Conservation (phyloP, 2,329 filamentous ascomycete genomes). For the Seiridium cupressi region DNA sequence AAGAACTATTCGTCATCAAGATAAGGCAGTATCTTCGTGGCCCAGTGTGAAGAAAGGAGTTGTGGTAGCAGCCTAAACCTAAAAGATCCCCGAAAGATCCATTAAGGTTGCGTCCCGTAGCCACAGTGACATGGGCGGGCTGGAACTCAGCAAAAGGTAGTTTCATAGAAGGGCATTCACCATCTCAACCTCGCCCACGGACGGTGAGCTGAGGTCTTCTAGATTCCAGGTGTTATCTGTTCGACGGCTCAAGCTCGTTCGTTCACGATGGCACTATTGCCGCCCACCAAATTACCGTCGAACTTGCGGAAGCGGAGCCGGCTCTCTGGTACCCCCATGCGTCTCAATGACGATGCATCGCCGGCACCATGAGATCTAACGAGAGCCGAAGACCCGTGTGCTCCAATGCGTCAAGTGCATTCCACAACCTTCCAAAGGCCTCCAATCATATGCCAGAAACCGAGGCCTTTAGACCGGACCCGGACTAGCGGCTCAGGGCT, state of each 20-base stretch:
- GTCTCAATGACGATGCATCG: neutral
- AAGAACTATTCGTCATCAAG: too few species aligned
- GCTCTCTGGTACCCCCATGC: neutral
- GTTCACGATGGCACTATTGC: neutral
- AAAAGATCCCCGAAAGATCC: too few species aligned
- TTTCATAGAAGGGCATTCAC: too few species aligned
- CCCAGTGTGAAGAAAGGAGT: too few species aligned
- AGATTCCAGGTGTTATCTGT: too few species aligned
- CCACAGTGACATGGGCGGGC: too few species aligned
- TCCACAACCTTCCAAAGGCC: neutral
- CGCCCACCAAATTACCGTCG: neutral
- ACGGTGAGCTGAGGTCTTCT: too few species aligned
- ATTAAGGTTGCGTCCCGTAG: too few species aligned
- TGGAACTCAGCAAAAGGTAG: too few species aligned
- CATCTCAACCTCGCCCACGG: too few species aligned
- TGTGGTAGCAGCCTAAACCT: too few species aligned
- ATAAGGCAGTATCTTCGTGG: too few species aligned
- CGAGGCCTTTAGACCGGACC: neutral
- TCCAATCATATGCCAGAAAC: neutral
- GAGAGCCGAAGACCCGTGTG: neutral
- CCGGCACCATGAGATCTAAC: neutral
- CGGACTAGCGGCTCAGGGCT: neutral
- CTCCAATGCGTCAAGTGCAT: neutral
- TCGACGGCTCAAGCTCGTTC: neutral
- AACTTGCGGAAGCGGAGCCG: neutral